Evolutionary conservation across 257 asterid genomes (phyloP).

Genomic region (Eustoma russellianum): DNA sequence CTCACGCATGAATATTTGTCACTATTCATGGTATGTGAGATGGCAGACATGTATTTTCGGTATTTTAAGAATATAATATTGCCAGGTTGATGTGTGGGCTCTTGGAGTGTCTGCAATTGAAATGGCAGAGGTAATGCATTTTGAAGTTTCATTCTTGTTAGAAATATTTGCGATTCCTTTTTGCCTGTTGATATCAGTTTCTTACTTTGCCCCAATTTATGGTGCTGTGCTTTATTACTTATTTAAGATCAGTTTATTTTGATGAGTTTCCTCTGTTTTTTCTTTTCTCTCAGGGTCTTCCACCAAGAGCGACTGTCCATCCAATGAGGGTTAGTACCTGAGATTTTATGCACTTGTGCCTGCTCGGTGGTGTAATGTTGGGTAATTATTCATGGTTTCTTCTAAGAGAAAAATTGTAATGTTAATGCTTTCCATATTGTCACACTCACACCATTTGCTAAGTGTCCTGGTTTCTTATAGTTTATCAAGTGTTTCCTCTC

Average conservation of each 20-base stretch:
- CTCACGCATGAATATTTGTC: not conserved
- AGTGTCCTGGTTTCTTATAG: too few species aligned
- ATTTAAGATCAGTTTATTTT: not conserved
- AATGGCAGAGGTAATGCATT: constrained; percentile 89
- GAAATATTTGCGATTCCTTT: not conserved
- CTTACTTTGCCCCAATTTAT: not conserved
- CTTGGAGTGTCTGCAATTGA: constrained; percentile 99
- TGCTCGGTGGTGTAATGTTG: too few species aligned
- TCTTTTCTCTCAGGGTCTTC: constrained; percentile 62
- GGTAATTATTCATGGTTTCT: too few species aligned
- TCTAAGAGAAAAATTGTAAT: too few species aligned
- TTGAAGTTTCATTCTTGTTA: not conserved
- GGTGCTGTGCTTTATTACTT: not conserved
- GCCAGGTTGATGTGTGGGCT: constrained; percentile 99
- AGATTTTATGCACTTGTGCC: constrained; percentile 14
- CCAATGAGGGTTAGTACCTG: constrained; percentile 85
- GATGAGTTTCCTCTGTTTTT: not conserved
- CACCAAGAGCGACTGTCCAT: constrained; percentile 98
- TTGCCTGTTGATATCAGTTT: not conserved
- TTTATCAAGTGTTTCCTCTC: too few species aligned
- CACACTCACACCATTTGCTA: too few species aligned
- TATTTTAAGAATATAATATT: constrained; percentile 7
- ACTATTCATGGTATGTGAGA: constrained; percentile 5
- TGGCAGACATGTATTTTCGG: not conserved
- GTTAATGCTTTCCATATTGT: too few species aligned